Evolutionary conservation across 768 basidiomycete genomes (phyloP), one percentile per base, ranked within the genome.

Genomic region (Boletus huronensis): DNA sequence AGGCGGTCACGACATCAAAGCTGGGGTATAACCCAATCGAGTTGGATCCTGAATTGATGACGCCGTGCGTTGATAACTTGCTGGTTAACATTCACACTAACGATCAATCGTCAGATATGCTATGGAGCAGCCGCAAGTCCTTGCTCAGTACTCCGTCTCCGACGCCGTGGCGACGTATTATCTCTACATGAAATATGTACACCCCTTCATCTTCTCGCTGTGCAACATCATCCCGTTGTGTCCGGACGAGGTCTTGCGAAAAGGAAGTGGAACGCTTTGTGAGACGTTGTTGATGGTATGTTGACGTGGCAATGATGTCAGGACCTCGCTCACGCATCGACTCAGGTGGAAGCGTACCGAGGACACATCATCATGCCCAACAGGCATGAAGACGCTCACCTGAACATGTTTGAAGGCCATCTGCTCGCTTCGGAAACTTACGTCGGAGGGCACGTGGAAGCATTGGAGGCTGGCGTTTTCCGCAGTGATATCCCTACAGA

Each of bases 81-180:
- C 17, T 41, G 6, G 9, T 38, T 38, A 0, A 13, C 17, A 3
- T 34, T 19, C 17, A 9, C 2, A 9, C 38, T 59, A 0, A 67
- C 23, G 2, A 2, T 16, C 3, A 14, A 13, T 25, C 8, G 9
- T 21, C 56, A 98, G 96, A 32, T 98, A 99, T 72, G 97, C 97
- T 0, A 78, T 92, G 70, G 97, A 98, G 66, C 93, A 95, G 61
- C 97, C 97, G 0, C 95, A 98, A 66, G 72, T 84, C 2, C 83
- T 99, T 17, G 96, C 97, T 0, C 92, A 95, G 66, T 99, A 99
- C 72, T 98, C 97, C 62, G 97, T 99, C 26, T 99, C 97, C 70
- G 97, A 99, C 79, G 97, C 97, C 0, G 97, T 98, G 10, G 96
- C 97, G n/a, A 99, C 97, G 1, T 98, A 99, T 70, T 98, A 98